These are phyloP conservation scores for Oryza officinalis DNA, from an alignment of 176 grass and related monocot species.

Conservation along the genomic window DNA sequence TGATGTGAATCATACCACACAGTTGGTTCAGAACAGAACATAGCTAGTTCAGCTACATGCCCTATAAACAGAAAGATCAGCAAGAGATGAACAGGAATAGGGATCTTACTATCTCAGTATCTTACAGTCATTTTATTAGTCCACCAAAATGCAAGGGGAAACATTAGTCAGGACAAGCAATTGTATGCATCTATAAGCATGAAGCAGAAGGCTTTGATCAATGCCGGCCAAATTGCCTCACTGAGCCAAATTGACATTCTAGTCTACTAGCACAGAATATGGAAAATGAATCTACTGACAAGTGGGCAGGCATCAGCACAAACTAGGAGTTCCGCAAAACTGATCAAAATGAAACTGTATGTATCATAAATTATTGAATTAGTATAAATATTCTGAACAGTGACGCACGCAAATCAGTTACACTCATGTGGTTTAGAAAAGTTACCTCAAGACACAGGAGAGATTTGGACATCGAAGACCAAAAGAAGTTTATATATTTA, in stretches of 20 bases:
- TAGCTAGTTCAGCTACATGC: background rate
- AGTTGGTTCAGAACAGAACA: background rate
- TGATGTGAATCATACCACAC: background rate
- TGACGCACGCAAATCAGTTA: background rate
- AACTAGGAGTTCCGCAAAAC: background rate
- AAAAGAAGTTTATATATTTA: slow-evolving; percentile 10
- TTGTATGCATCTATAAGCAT: background rate
- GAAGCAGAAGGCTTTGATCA: background rate
- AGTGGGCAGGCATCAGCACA: background rate
- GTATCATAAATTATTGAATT: background rate
- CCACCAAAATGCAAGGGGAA: background rate
- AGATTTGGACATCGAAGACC: background rate
- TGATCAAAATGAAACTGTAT: background rate
- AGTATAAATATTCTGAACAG: background rate
- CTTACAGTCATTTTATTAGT: background rate
- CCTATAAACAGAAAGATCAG: background rate
- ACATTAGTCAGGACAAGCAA: background rate
- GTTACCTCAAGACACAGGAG: slow-evolving; percentile 16
- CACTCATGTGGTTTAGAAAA: background rate
- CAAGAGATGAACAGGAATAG: background rate
- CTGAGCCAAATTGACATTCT: background rate
- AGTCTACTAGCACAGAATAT: background rate
- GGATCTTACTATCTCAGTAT: background rate
- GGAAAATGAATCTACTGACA: background rate
- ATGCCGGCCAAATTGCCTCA: background rate